These are phyloP conservation scores for Monilinia aucupariae DNA, from an alignment of 2,329 filamentous ascomycete genomes.

Conservation along the genomic window DNA sequence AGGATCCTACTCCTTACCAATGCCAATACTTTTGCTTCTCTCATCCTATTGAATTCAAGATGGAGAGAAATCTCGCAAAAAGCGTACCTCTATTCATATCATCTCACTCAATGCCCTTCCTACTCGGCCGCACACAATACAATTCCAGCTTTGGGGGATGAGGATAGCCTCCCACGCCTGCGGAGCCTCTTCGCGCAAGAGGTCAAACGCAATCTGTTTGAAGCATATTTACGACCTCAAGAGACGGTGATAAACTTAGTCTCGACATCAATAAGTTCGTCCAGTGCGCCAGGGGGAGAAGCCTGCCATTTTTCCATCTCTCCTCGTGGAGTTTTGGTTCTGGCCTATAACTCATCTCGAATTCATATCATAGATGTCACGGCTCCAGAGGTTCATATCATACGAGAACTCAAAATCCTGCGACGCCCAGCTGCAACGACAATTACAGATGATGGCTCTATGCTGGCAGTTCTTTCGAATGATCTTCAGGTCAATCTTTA, in stretches of 20 bases:
- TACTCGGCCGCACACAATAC: constrained; percentile 47
- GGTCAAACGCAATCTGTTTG: constrained; percentile 71
- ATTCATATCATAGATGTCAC: constrained; percentile 73
- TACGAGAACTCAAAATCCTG: constrained; percentile 73
- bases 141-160: constrained; percentile 36
- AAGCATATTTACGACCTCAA: constrained; percentile 65
- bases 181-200: constrained; percentile 63
- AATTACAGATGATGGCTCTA: constrained; percentile 69
- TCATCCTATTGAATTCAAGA: constrained; percentile 59
- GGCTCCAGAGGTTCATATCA: constrained; percentile 54
- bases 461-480: constrained; percentile 73
- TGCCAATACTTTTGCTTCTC: constrained; percentile 60
- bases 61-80: constrained; percentile 61
- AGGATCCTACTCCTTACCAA: constrained; percentile 58
- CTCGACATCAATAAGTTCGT: constrained; percentile 78
- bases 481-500: constrained; percentile 87
- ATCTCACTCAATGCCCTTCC: constrained; percentile 56
- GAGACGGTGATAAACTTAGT: constrained; percentile 72
- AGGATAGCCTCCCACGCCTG: constrained; percentile 51
- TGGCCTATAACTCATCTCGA: constrained; percentile 80
- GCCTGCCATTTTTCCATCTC: constrained; percentile 81
- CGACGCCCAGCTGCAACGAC: constrained; percentile 71
- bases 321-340: constrained; percentile 64
- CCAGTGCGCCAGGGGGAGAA: constrained; percentile 73
- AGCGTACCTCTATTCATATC: constrained; percentile 56